Base-by-base conservation (phyloP, 345 rosid genomes). In the Cochlearia excelsa region DNA sequence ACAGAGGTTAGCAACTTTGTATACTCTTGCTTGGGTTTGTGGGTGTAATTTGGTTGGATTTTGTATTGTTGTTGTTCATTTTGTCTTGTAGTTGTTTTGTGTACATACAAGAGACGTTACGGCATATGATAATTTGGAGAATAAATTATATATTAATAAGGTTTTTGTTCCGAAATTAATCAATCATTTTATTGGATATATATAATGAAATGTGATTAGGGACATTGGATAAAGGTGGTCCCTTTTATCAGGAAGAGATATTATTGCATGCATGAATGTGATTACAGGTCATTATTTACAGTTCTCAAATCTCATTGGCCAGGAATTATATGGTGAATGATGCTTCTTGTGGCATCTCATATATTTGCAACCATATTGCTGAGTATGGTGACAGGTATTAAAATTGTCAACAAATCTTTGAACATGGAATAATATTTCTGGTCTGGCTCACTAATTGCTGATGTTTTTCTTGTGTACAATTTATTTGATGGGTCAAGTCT, bases 311-410 rank as follows among this genome's bases (percentile, higher is more conserved):
- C 53, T 69, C 47, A 63, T 51, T 59, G 65, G 35, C 52, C 88
- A 93, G 99, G 85, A 93, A 93, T 66, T 87, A 87, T 74, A 93
- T 93, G 99, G 86, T 89, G 51, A 65, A 71, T 46, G 99, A 93
- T 82, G 86, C 92, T 74, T 93, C 91, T 68, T 80, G 71, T 63
- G 99, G 99, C 46, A 89, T 93, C 67, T 87, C 97, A 55, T 93
- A 80, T 63, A 75, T 93, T 16, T 89, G 88, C 77, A 85, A 82
- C 60, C 82, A 85, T 51, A 84, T 89, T 56, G 72, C 90, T 27
- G 82, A 85, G 68, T 87, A 85, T 73, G 99, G 99, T 51, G 99
- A 85, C 63, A 63, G 97, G 99, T 92, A 77, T 37, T 27, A 9
- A 30, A 42, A 40, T 29, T 51, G 57, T 52, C 57, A 23, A 54